Evolutionary conservation across 2,329 filamentous ascomycete genomes (phyloP).

Genomic region (Falciphora oryzae): DNA sequence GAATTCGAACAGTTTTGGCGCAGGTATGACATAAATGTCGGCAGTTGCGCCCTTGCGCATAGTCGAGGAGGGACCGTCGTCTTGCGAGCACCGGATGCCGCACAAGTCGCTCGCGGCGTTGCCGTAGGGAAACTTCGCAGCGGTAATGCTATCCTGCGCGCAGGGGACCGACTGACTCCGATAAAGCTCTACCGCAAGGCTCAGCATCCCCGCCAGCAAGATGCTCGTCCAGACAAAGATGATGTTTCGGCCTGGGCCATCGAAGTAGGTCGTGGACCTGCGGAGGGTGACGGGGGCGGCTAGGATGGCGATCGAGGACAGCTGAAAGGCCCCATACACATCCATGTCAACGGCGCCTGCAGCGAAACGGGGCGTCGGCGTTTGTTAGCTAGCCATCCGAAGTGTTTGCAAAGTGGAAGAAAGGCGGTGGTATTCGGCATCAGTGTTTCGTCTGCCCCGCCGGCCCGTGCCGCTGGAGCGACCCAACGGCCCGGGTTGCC

Average conservation of each 20-base stretch:
- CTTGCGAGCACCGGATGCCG: constrained; percentile 38
- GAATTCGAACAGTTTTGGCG: constrained; percentile 50
- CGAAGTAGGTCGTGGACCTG: constrained; percentile 58
- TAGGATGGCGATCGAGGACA: constrained; percentile 60
- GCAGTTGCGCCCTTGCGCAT: constrained; percentile 49
- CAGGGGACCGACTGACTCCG: constrained; percentile 42
- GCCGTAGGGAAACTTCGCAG: constrained; percentile 38
- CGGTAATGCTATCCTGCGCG: constrained; percentile 21
- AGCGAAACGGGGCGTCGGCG: neutral
- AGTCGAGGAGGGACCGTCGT: constrained; percentile 45
- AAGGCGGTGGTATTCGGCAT: neutral
- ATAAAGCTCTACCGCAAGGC: constrained; percentile 60
- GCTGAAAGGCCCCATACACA: constrained; percentile 61
- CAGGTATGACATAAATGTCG: constrained; percentile 58
- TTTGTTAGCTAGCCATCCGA: neutral
- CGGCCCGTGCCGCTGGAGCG: too few species aligned
- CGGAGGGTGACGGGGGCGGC: constrained; percentile 57
- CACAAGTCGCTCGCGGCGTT: constrained; percentile 30
- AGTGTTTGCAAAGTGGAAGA: neutral
- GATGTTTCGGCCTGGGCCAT: constrained; percentile 55
- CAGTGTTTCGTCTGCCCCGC: too few species aligned
- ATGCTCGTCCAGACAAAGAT: constrained; percentile 63
- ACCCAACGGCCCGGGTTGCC: neutral
- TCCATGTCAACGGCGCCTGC: constrained; percentile 62
- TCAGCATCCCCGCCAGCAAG: constrained; percentile 55